Evolutionary conservation across 345 rosid genomes (phyloP).

Genomic region (Rhizophora mangle): DNA sequence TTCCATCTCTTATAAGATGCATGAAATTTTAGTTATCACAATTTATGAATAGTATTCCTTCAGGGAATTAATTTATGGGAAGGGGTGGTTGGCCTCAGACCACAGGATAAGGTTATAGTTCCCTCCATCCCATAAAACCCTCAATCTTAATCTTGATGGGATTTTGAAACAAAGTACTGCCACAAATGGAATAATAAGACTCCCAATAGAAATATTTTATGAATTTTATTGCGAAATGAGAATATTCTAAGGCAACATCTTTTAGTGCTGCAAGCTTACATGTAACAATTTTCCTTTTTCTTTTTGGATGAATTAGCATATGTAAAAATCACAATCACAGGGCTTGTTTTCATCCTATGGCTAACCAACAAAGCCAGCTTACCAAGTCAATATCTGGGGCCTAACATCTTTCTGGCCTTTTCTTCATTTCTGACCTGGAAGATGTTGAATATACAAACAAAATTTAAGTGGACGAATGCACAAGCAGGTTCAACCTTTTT

Average conservation of each 20-base stretch:
- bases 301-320: too few species aligned
- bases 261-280: background rate
- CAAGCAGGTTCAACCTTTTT: background rate
- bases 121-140: too few species aligned
- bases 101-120: too few species aligned
- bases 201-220: background rate
- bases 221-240: background rate
- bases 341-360: background rate
- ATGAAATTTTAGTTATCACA: background rate
- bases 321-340: background rate
- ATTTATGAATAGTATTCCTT: too few species aligned
- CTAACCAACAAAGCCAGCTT: slow-evolving; percentile 17
- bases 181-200: background rate
- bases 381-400: slow-evolving; percentile 83
- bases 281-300: background rate
- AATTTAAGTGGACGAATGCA: background rate
- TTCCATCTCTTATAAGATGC: background rate
- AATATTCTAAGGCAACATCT: slow-evolving; percentile 1
- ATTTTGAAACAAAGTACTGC: too few species aligned
- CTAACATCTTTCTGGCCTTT: slow-evolving; percentile 77
- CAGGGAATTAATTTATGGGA: too few species aligned
- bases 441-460: background rate
- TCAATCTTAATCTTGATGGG: too few species aligned
- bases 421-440: slow-evolving; percentile 85
- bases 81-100: too few species aligned